phyloP scores from a whole-genome alignment of 148 eudicot genomes.

The Bassia scoparia region DNA sequence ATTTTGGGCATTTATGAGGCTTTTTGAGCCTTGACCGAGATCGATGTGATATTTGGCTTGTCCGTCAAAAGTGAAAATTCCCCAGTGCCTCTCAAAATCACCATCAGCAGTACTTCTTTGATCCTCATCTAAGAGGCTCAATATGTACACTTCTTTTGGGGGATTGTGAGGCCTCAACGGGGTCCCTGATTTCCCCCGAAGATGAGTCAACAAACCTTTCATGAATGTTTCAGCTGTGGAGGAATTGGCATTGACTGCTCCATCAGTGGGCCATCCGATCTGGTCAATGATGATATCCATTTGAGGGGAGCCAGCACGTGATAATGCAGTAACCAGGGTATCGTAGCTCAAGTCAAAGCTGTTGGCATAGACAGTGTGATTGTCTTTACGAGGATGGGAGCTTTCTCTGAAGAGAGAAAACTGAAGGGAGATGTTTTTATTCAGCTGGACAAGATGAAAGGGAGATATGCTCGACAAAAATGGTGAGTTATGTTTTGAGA shows the following conservation, averaged over 20 bases:
- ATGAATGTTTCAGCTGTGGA: slow-evolving; percentile 56
- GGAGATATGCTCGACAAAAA: slow-evolving; percentile 66
- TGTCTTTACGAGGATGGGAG: slow-evolving; percentile 54
- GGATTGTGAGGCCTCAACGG: slow-evolving; percentile 56
- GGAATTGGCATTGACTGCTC: slow-evolving; percentile 62
- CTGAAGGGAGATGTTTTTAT: slow-evolving; percentile 60
- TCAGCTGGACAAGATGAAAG: slow-evolving; percentile 52
- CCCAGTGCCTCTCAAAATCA: slow-evolving; percentile 81
- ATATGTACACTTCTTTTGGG: slow-evolving; percentile 56
- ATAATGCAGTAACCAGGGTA: slow-evolving; percentile 55
- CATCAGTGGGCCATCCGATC: slow-evolving; percentile 96
- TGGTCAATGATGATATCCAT: slow-evolving; percentile 57
- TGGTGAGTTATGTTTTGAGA: slow-evolving; percentile 59
- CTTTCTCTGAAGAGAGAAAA: slow-evolving; percentile 61
- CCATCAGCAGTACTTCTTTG: slow-evolving; percentile 52
- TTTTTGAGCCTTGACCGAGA: slow-evolving; percentile 46
- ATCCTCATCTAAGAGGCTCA: slow-evolving; percentile 79
- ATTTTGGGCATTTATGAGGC: slow-evolving; percentile 58
- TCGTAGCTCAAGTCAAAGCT: slow-evolving; percentile 67
- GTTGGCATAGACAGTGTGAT: slow-evolving; percentile 52
- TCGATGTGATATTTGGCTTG: slow-evolving; percentile 72
- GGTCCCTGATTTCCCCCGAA: slow-evolving; percentile 51
- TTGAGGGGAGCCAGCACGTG: slow-evolving; percentile 47
- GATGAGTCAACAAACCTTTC: slow-evolving; percentile 49
- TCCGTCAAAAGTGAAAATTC: slow-evolving; percentile 88